Evolutionary conservation across 371 early-diverging fungal genomes (phyloP), one percentile per base, ranked within the genome.

Genomic region (Dinochytrium kinnereticum): DNA sequence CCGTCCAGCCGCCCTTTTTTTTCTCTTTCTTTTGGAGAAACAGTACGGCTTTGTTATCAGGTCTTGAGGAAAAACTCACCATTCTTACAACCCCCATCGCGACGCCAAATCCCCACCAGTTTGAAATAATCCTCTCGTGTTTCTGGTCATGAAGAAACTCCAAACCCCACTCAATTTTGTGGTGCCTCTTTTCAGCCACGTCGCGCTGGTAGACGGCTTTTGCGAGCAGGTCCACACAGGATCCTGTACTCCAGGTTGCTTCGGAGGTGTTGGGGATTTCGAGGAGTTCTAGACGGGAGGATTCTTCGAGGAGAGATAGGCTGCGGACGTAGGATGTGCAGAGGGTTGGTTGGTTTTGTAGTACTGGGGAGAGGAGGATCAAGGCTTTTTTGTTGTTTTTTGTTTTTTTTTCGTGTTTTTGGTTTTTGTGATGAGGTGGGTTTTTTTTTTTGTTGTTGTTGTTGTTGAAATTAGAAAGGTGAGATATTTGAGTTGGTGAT

Each of bases 261-360:
- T 3, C 17, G 44, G 66, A 69, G 1, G 61, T 13, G 28, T 3
- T 30, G 3, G 70, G 64, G 31, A 75, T 70, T 49, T 31, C 40
- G 5, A 74, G 59, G 24, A 77, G 33, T 7, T n/a, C 24, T 13
- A 40, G 26, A 21, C 78, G 64, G 5, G 57, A 10, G 21, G 44
- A 17, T n/a, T 72, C 76, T 3, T 37, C 30, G 36, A 77, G 39
- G 15, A 51, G 19, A 2, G 66, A 21, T 28, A 80, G 61, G n/a
- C 59, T 75, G 15, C 77, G 74, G 10, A 73, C 77, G 61, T 69
- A 78, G 13, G 79, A 40, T 0, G 81, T 64, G 64, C 75, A 76
- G 26, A 81, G 73, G 21, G 70, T 21, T n/a, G 61, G 72, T 37
- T 78, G 74, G n/a, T 13, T n/a, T 15, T 51, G 28, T 5, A 81